Conservation (phyloP, 1,284 basidiomycete species). For the Anthracocystis panici-leucophaei region DNA sequence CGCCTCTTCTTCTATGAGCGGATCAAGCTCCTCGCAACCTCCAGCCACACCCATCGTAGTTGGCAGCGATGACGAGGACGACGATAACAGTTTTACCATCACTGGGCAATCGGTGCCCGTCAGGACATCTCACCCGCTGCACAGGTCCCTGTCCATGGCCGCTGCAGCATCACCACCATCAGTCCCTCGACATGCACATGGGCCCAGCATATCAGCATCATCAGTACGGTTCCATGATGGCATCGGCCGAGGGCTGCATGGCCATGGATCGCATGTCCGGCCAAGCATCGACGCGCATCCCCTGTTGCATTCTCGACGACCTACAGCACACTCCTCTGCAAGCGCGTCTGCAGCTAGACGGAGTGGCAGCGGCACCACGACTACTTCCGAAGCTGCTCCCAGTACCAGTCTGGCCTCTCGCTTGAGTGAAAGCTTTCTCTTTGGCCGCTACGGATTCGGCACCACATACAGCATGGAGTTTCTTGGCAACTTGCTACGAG, state of each 20-base stretch:
- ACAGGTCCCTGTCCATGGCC: conserved; percentile 10
- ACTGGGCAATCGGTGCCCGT: conserved; percentile 25
- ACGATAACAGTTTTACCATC: conserved; percentile 39
- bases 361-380: not conserved
- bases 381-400: not conserved
- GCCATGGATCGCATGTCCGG: conserved; percentile 25
- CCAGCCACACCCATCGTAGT: conserved; percentile 29
- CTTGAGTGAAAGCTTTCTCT: conserved; percentile 15
- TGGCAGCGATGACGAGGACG: conserved; percentile 45
- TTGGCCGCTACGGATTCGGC: conserved; percentile 26
- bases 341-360: conserved; percentile 22
- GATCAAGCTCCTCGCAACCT: not conserved
- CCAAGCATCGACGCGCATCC: conserved; percentile 29
- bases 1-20: conserved; percentile 10
- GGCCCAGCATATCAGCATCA: not conserved
- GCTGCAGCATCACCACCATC: conserved; percentile 6
- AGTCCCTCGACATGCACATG: not conserved
- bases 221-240: conserved; percentile 37
- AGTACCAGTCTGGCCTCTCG: conserved; percentile 16
- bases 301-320: conserved; percentile 21
- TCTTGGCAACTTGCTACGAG: conserved; percentile 23
- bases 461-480: conserved; percentile 30
- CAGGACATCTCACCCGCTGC: conserved; percentile 11
- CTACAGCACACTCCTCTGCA: conserved; percentile 25
- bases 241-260: conserved; percentile 38